These are phyloP conservation scores for Babesia bigemina DNA, from an alignment of 169 alveolate species.

Conservation along the genomic window DNA sequence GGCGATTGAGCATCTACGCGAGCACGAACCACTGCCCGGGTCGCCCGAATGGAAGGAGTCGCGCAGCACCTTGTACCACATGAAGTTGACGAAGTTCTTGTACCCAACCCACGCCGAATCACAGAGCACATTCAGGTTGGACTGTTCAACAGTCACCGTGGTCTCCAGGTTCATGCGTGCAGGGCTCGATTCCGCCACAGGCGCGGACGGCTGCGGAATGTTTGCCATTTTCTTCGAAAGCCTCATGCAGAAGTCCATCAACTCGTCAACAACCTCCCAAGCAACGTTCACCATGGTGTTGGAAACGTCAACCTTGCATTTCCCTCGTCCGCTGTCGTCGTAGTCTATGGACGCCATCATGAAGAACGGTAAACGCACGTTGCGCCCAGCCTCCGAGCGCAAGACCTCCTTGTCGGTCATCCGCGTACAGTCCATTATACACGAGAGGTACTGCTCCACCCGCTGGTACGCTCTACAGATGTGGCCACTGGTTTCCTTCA, in stretches of 20 bases:
- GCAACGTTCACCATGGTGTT: constrained; percentile 40
- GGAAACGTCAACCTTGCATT: constrained; percentile 31
- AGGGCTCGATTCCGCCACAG: background rate
- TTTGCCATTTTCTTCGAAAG: background rate
- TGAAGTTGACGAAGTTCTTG: constrained; percentile 49
- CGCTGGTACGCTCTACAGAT: constrained; percentile 5
- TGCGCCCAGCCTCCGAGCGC: background rate
- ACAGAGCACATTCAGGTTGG: constrained; percentile 39
- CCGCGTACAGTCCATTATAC: constrained; percentile 6
- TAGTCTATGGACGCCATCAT: constrained; percentile 39
- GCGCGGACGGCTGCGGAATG: background rate
- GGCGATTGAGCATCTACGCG: constrained; percentile 19
- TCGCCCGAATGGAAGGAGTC: constrained; percentile 20
- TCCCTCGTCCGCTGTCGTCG: constrained; percentile 10
- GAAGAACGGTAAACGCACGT: constrained; percentile 29
- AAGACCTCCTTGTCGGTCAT: background rate
- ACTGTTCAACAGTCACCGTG: constrained; percentile 40
- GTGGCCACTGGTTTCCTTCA: background rate
- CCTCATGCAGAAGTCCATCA: constrained; percentile 1
- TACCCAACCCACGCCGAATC: constrained; percentile 69
- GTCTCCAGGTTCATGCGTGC: constrained; percentile 7
- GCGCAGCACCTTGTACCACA: constrained; percentile 54
- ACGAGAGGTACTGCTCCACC: constrained; percentile 1
- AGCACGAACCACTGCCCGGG: constrained; percentile 7
- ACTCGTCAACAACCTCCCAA: constrained; percentile 59